These are phyloP conservation scores for Naganishia kalamii DNA, from an alignment of 768 basidiomycete species.

Conservation along the genomic window DNA sequence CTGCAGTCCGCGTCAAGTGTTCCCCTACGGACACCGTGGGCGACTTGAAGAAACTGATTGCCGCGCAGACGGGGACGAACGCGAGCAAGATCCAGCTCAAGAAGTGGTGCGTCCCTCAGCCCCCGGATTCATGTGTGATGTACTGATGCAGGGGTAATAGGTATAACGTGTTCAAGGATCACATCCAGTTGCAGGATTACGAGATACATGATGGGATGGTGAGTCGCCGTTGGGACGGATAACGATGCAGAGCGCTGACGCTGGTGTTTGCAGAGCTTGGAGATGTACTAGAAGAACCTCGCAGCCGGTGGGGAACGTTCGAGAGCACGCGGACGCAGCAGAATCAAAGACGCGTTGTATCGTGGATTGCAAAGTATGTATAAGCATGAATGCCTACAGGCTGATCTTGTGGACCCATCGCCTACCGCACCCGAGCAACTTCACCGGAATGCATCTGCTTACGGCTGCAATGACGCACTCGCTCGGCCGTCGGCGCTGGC, in stretches of 20 bases:
- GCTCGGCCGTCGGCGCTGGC: too few relatives aligned
- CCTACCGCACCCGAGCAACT: too few relatives aligned
- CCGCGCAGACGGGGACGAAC: constrained; percentile 89
- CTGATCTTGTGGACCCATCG: too few relatives aligned
- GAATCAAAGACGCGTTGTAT: too few relatives aligned
- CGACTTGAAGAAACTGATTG: constrained; percentile 93
- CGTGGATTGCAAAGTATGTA: too few relatives aligned
- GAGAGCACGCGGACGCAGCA: too few relatives aligned
- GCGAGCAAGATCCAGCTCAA: constrained; percentile 79
- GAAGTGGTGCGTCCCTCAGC: constrained; percentile 73
- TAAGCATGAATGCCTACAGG: too few relatives aligned
- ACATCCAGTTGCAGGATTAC: constrained; percentile 50
- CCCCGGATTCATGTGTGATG: neutral
- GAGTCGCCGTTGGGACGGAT: constrained; percentile 19
- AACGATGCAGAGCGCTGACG: neutral
- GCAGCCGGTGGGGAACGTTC: too few relatives aligned
- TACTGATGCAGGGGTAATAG: constrained; percentile 47
- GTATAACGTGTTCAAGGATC: constrained; percentile 94
- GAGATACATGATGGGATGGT: constrained; percentile 49
- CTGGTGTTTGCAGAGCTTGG: constrained; percentile 37
- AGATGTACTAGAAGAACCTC: constrained; percentile 39
- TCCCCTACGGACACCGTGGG: constrained; percentile 87
- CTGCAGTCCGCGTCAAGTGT: constrained; percentile 85
- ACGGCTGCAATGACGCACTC: too few relatives aligned
- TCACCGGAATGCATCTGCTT: too few relatives aligned